phyloP scores from a whole-genome alignment of 192 early-diverging fungal genomes.

The Coemansia sp. region DNA sequence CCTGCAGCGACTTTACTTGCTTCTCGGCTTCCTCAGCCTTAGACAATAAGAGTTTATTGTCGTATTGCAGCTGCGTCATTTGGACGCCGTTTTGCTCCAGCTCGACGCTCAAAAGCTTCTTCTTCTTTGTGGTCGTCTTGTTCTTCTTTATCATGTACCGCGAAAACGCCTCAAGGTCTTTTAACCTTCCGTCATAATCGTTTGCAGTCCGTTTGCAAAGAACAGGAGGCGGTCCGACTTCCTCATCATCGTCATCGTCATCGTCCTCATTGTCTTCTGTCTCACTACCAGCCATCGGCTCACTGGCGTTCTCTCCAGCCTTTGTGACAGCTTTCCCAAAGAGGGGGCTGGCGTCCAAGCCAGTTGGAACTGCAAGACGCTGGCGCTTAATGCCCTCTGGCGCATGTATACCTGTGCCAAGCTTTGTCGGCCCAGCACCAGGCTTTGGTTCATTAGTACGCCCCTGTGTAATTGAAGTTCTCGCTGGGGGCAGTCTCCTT shows the following conservation, averaged over 20 bases:
- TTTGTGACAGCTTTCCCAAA: neutral
- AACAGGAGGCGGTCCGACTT: slow-evolving; percentile 33
- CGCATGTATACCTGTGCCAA: neutral
- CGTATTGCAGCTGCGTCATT: slow-evolving; percentile 43
- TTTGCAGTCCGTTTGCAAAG: slow-evolving; percentile 24
- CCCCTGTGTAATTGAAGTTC: slow-evolving; percentile 34
- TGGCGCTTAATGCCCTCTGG: slow-evolving; percentile 28
- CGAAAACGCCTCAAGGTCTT: slow-evolving; percentile 67
- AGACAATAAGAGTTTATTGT: slow-evolving; percentile 33
- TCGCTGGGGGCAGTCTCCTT: slow-evolving; percentile 31
- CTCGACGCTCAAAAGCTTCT: slow-evolving; percentile 55
- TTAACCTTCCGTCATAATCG: slow-evolving; percentile 66
- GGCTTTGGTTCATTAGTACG: slow-evolving; percentile 13
- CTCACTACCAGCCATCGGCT: neutral
- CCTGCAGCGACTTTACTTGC: slow-evolving; percentile 19
- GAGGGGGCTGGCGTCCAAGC: neutral
- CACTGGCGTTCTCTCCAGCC: slow-evolving; percentile 1
- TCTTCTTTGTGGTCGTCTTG: slow-evolving; percentile 52
- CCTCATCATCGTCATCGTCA: slow-evolving; percentile 20
- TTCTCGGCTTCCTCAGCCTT: slow-evolving; percentile 33
- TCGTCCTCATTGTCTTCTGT: slow-evolving; percentile 15
- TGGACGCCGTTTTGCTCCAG: slow-evolving; percentile 55
- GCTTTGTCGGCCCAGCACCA: neutral
- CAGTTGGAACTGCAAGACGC: slow-evolving; percentile 13
- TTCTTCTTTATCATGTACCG: slow-evolving; percentile 56